Conservation (phyloP, 2,329 filamentous ascomycete genomes). For the Sarocladium strictum region DNA sequence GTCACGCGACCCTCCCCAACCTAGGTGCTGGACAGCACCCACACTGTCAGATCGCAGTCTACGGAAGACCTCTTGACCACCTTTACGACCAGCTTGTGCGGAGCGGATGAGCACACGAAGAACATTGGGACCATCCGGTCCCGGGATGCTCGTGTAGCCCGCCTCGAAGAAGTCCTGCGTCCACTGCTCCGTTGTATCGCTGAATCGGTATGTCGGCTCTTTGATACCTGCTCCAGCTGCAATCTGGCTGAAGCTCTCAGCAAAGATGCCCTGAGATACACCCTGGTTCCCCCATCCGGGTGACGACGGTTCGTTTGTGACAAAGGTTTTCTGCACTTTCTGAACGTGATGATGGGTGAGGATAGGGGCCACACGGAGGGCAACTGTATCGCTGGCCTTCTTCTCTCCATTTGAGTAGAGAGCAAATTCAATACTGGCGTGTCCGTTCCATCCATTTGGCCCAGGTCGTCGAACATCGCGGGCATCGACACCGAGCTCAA, state of each 20-base stretch:
- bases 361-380: constrained; percentile 30
- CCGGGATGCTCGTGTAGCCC: constrained; percentile 31
- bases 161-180: constrained; percentile 34
- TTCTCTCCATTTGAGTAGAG: constrained; percentile 17
- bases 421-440: constrained; percentile 21
- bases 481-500: constrained; percentile 30
- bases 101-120: constrained; percentile 28
- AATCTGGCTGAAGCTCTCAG: constrained; percentile 13
- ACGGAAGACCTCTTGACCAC: constrained; percentile 27
- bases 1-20: constrained; percentile 15
- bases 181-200: constrained; percentile 25
- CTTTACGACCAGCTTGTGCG: constrained; percentile 20
- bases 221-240: constrained; percentile 13
- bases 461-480: constrained; percentile 21
- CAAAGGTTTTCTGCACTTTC: constrained; percentile 20
- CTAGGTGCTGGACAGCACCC: constrained; percentile 24
- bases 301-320: constrained; percentile 2
- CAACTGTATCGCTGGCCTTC: constrained; percentile 21
- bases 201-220: constrained; percentile 17
- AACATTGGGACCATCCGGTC: constrained; percentile 24
- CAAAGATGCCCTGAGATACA: neutral
- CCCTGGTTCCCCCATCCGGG: neutral
- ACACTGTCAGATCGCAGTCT: constrained; percentile 22
- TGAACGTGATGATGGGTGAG: constrained; percentile 32
- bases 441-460: constrained; percentile 22